These are phyloP conservation scores for Ceratobasidium sp. DNA, from an alignment of 1,284 basidiomycete species.

Conservation along the genomic window DNA sequence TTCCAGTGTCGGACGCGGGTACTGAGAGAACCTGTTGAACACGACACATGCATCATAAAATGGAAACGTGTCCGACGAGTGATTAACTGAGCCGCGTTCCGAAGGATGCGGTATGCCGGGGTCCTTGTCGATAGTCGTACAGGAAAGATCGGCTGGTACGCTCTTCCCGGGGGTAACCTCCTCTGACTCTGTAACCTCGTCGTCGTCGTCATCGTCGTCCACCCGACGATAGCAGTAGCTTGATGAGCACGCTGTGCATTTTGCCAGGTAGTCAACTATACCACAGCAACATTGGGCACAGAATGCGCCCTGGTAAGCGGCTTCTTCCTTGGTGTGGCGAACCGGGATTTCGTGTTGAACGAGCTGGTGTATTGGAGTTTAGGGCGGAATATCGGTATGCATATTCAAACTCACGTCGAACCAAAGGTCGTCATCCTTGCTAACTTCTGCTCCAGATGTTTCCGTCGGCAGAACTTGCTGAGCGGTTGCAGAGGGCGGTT, in stretches of 20 bases:
- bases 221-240: slow-evolving; percentile 2
- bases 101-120: too few species aligned
- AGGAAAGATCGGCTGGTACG: background rate
- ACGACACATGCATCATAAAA: slow-evolving; percentile 9
- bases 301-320: background rate
- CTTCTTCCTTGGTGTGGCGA: background rate
- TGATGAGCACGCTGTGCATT: background rate
- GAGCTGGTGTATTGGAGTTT: too few species aligned
- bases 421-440: slow-evolving; percentile 22
- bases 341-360: background rate
- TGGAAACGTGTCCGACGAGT: background rate
- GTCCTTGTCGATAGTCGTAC: too few species aligned
- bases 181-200: background rate
- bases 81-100: too few species aligned
- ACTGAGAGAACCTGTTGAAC: background rate
- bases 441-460: too few species aligned
- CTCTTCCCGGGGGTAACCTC: background rate
- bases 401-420: slow-evolving; percentile 27
- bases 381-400: too few species aligned
- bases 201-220: slow-evolving; percentile 4
- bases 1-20: background rate
- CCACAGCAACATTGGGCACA: background rate
- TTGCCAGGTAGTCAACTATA: slow-evolving; percentile 5
- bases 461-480: too few species aligned
- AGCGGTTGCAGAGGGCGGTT: too few species aligned